These are phyloP conservation scores for Pseudopediastrum boryanum DNA, from an alignment of 139 green algal genomes.

Conservation along the genomic window DNA sequence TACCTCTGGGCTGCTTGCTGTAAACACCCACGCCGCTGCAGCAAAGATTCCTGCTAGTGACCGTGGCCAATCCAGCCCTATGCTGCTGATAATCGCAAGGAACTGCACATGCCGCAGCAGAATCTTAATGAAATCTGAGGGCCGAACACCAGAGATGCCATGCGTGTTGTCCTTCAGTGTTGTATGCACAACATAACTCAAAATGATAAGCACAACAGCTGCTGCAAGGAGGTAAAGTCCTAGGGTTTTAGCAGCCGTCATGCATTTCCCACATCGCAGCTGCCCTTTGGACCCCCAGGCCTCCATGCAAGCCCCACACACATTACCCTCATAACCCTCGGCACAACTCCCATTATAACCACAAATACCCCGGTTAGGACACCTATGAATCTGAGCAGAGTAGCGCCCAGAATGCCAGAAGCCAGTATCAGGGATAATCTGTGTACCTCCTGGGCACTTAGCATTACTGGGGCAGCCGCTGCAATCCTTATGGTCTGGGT, in stretches of 20 bases:
- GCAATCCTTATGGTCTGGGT: too few relatives aligned
- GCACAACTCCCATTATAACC: too few relatives aligned
- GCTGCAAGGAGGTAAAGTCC: neutral
- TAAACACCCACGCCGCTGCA: neutral
- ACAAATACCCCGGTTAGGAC: too few relatives aligned
- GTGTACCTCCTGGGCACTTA: too few relatives aligned
- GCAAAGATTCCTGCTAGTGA: neutral
- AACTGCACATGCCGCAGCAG: slow-evolving; percentile 6
- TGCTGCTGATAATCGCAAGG: neutral
- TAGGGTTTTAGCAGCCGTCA: neutral
- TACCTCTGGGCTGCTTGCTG: neutral
- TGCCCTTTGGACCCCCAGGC: neutral
- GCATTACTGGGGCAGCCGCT: too few relatives aligned
- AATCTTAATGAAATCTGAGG: slow-evolving; percentile 9
- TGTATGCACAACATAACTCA: neutral
- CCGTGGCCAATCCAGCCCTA: slow-evolving; percentile 2
- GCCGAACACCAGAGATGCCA: neutral
- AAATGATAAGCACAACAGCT: neutral
- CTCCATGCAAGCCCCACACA: slow-evolving; percentile 24
- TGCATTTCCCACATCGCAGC: neutral
- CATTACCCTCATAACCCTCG: slow-evolving; percentile 31
- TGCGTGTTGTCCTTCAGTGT: neutral
- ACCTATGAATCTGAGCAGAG: too few relatives aligned
- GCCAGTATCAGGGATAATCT: too few relatives aligned
- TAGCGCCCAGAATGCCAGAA: too few relatives aligned